A percentile compares a stretch with the other conserved stretches of the same genome.
Evolutionary conservation across 441 rosid genomes (phyloP).

Genomic region (Isatis lusitanica): DNA sequence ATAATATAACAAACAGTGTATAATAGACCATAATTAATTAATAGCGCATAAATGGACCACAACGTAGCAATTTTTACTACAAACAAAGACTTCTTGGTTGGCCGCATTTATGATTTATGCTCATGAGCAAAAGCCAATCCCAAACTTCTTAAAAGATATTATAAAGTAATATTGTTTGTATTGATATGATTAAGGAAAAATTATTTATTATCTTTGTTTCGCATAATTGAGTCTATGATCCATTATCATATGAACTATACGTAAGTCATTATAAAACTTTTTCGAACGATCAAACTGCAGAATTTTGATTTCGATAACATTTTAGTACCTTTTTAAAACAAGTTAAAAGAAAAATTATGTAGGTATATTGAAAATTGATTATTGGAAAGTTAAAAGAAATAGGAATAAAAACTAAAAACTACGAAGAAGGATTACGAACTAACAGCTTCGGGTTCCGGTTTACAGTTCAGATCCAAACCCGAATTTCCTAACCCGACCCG

Average conservation of each 20-base stretch:
- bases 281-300: background rate
- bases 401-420: background rate
- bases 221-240: background rate
- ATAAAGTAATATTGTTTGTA: background rate
- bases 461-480: constrained; percentile 37
- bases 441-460: constrained; percentile 34
- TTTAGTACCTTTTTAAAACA: background rate
- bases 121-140: background rate
- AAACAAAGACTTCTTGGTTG: background rate
- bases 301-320: background rate
- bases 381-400: background rate
- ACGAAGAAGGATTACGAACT: constrained; percentile 1
- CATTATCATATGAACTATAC: background rate
- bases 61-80: background rate
- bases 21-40: background rate
- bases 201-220: background rate
- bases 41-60: background rate
- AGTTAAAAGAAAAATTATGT: background rate
- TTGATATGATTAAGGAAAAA: background rate
- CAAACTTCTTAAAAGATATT: background rate
- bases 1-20: background rate
- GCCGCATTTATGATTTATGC: background rate
- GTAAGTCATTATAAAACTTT: background rate
- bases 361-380: background rate
- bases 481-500: constrained; percentile 30